Evolutionary conservation across 2,329 filamentous ascomycete genomes (phyloP), one percentile per base, ranked within the genome.

Genomic region (Chaetomiaceae sp.): DNA sequence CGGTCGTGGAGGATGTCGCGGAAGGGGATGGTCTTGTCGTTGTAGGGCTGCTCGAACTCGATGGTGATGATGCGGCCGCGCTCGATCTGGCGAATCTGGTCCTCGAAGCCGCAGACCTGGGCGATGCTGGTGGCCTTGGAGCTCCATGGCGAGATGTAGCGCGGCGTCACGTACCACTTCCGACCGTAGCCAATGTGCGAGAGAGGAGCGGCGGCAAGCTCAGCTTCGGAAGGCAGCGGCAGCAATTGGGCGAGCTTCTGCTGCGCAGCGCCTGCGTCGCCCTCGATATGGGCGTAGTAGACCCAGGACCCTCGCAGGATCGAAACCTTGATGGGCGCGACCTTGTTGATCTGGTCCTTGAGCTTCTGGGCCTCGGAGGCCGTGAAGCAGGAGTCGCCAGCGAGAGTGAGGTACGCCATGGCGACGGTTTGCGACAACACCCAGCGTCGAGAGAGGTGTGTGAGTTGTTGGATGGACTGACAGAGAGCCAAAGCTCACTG

Each of bases 101-200:
- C 75, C 62, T 84, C 82, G 55, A 97, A 76, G 23, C 89, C 91
- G 68, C 92, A 97, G 29, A 96, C 92, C 61, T 94, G 85, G 50
- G 92, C 88, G 69, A 97, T 96, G 68, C 85, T 92, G 43, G 92
- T 96, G 25, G 91, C 92, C 71, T 96, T 91, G 53, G 91, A 96
- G 72, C 91, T 96, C 94, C 94, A 99, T 68, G 94, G 94, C 37
- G 91, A 96, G 62, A 95, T 91, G 64, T 88, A 88, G 61, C 92
- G 83, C 19, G 92, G 92, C 43, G 81, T 84, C 54, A 96, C 79
- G 88, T 80, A 58, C 85, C 75, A 62, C 29, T 58, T 58, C 45
- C 78, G 72, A 39, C 76, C 75, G 54, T 76, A 69, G 49, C 77
- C 73, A 55, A 81, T 77, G 57, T 65, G 64, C 36, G 60, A 64